These are phyloP conservation scores for Leishmania mexicana DNA, from an alignment of 208 protist species.

Conservation along the genomic window DNA sequence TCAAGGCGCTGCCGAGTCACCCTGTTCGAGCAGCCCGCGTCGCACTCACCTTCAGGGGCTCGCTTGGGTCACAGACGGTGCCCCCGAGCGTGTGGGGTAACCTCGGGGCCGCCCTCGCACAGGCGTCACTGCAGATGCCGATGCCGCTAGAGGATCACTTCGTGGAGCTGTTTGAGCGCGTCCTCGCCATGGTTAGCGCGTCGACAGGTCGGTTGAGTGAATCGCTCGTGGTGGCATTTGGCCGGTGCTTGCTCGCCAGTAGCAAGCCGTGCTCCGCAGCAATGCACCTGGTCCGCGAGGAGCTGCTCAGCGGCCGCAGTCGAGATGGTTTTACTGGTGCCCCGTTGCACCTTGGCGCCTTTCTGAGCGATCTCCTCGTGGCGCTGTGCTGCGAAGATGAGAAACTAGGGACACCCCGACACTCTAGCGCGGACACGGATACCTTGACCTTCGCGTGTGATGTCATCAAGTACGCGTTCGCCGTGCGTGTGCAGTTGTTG, in stretches of 20 bases:
- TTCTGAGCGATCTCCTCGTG: conserved; percentile 80
- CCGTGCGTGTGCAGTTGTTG: conserved; percentile 41
- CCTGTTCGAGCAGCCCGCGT: conserved; percentile 39
- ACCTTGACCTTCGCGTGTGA: conserved; percentile 57
- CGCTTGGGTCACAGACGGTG: conserved; percentile 20
- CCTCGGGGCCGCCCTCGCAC: conserved; percentile 40
- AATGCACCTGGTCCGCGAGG: conserved; percentile 61
- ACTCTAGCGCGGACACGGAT: conserved; percentile 13
- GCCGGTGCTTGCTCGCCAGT: conserved; percentile 61
- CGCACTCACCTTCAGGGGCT: conserved; percentile 41
- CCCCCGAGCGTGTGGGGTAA: conserved; percentile 41
- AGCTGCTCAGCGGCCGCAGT: conserved; percentile 70
- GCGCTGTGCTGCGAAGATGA: conserved; percentile 35
- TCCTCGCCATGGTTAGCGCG: conserved; percentile 50
- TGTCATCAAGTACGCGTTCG: conserved; percentile 73
- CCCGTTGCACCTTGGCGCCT: conserved; percentile 56
- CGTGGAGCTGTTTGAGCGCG: conserved; percentile 62
- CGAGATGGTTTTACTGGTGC: conserved; percentile 20
- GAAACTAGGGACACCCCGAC: not conserved
- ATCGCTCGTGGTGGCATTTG: conserved; percentile 58
- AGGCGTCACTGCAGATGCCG: conserved; percentile 45
- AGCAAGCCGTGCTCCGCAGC: conserved; percentile 33
- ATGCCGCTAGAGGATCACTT: conserved; percentile 55
- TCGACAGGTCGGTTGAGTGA: conserved; percentile 49
- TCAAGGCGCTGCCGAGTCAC: conserved; percentile 34